Base-by-base conservation (phyloP, 2,329 filamentous ascomycete species). In the Graphium sp. region DNA sequence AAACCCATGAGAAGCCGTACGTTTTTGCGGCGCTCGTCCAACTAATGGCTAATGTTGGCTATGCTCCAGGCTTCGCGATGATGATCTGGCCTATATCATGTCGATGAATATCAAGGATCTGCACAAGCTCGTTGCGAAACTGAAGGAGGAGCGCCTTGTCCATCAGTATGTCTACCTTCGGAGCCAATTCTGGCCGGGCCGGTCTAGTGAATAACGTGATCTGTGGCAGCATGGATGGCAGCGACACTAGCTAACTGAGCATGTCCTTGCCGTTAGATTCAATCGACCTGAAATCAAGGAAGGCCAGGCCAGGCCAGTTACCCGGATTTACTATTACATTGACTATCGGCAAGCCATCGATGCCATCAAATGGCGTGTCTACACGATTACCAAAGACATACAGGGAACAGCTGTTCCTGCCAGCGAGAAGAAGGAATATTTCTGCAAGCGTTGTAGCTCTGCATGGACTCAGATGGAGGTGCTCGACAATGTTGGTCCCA, bases 311-410 rank as follows among this genome's bases (percentile, higher is more conserved):
- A 75, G 84, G 29, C 78, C 82, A 5, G 75, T 79, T 39, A 84
- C 78, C 46, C 72, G 82, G 42, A 92, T 87, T 36, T 98, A 93
- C 63, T 98, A 92, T 58, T 98, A 82, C 53, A 87, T 98, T 48
- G 85, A 94, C 48, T 91, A 91, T 45, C 82, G 89, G 34, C 79
- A 82, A 33, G 83, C 87, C 20, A 83, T 98, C 44, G 89, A 98
- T 53, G 83, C 82, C 27, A 91, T 93, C 55, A 98, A 98, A 52
- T 98, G 80, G 67, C 77, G 82, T 36, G 74, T 93, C 29, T 85
- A 87, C 46, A 77, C 76, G 32, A 72, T 95, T 40, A 84, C 85
- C 39, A 85, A 87, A 48, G 74, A 78, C 31, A 83, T 95, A 34
- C 85, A 94, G 52, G 74, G 76, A 11, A 75, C 82, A 33, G 80